Conservation (phyloP, 768 basidiomycete species). For the Paxillus rubicundulus region DNA sequence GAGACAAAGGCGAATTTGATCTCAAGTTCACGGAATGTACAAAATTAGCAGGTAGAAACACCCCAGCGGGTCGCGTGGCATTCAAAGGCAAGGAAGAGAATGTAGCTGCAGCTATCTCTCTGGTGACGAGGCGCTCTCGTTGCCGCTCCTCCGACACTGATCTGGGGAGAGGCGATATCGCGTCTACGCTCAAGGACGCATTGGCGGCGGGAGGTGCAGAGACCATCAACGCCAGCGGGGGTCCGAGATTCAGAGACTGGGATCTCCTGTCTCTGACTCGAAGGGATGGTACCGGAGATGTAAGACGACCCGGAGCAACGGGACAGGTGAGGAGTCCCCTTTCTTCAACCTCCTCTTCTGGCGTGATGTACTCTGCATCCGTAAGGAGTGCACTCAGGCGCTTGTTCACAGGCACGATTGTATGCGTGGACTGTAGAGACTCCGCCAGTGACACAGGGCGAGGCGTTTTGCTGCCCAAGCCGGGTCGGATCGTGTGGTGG, state of each 20-base stretch:
- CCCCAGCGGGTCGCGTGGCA: slow-evolving; percentile 27
- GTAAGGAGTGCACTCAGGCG: slow-evolving; percentile 66
- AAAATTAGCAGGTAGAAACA: slow-evolving; percentile 16
- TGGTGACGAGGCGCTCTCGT: slow-evolving; percentile 41
- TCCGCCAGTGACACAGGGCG: slow-evolving; percentile 79
- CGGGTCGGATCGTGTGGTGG: slow-evolving; percentile 65
- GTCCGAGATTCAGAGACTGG: slow-evolving; percentile 56
- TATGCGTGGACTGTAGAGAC: slow-evolving; percentile 70
- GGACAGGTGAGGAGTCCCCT: slow-evolving; percentile 15
- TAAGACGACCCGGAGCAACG: slow-evolving; percentile 16
- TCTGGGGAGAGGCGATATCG: slow-evolving; percentile 27
- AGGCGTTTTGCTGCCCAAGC: slow-evolving; percentile 49
- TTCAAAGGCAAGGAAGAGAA: slow-evolving; percentile 31
- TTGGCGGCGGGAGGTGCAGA: slow-evolving; percentile 23
- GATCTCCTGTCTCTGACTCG: slow-evolving; percentile 58
- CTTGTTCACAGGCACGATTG: slow-evolving; percentile 64
- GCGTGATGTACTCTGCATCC: slow-evolving; percentile 64
- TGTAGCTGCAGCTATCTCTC: slow-evolving; percentile 42
- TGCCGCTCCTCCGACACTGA: slow-evolving; percentile 32
- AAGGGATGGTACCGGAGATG: slow-evolving; percentile 45
- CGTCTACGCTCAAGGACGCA: slow-evolving; percentile 31
- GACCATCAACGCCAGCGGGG: slow-evolving; percentile 30
- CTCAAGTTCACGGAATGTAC: slow-evolving; percentile 19
- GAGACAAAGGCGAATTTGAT: slow-evolving; percentile 28
- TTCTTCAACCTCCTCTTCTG: slow-evolving; percentile 54